These are phyloP conservation scores for Exophiala spinifera DNA, from an alignment of 2,329 filamentous ascomycete species.

Conservation along the genomic window DNA sequence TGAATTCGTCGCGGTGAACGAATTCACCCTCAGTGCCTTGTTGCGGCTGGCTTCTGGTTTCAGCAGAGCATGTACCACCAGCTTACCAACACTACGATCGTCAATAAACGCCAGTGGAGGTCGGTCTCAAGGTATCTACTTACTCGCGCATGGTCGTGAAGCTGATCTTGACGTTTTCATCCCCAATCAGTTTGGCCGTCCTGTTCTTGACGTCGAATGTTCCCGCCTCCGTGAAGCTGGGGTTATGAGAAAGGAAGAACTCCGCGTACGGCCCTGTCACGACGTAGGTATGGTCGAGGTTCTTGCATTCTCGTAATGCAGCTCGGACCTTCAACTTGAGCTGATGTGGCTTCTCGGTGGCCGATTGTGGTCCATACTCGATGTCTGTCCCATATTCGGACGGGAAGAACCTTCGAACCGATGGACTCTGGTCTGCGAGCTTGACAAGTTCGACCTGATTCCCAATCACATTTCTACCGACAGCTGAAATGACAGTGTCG, in stretches of 20 bases:
- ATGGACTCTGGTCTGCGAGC: slow-evolving; percentile 52
- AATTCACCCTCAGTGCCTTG: slow-evolving; percentile 64
- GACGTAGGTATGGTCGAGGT: slow-evolving; percentile 62
- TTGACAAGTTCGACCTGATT: slow-evolving; percentile 60
- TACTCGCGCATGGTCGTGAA: slow-evolving; percentile 71
- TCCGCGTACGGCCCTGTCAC: slow-evolving; percentile 69
- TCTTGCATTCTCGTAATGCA: slow-evolving; percentile 48
- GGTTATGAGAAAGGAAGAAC: slow-evolving; percentile 51
- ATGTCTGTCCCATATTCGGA: slow-evolving; percentile 67
- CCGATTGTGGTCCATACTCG: slow-evolving; percentile 57
- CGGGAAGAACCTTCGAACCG: slow-evolving; percentile 62
- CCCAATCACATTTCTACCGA: slow-evolving; percentile 60
- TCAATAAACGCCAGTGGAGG: background rate
- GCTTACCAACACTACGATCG: slow-evolving; percentile 53
- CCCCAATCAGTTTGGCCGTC: slow-evolving; percentile 59
- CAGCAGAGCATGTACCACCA: slow-evolving; percentile 61
- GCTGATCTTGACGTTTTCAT: slow-evolving; percentile 59
- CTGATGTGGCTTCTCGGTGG: slow-evolving; percentile 64
- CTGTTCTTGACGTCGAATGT: slow-evolving; percentile 58
- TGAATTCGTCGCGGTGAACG: slow-evolving; percentile 63
- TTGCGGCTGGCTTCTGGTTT: slow-evolving; percentile 55
- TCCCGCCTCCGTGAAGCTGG: slow-evolving; percentile 43
- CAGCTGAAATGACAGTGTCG: slow-evolving; percentile 63
- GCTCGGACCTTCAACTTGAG: slow-evolving; percentile 64
- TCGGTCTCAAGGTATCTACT: slow-evolving; percentile 30